Conservation (phyloP, 2,329 filamentous ascomycete genomes). For the Alternaria sp. region DNA sequence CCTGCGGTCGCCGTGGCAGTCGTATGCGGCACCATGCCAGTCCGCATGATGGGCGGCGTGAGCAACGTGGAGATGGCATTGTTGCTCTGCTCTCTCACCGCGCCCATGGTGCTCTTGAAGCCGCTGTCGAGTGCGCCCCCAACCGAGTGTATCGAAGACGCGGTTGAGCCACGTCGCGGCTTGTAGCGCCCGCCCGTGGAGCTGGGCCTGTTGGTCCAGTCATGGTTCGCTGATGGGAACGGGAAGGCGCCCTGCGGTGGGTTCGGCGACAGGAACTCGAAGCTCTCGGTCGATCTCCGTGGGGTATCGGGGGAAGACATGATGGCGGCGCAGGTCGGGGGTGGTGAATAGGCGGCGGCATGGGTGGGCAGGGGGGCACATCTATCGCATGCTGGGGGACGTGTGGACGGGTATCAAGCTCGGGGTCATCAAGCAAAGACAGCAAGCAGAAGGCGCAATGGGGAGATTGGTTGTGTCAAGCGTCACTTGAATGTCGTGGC, state of each 20-base stretch:
- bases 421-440: not conserved
- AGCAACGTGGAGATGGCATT: conserved; percentile 97
- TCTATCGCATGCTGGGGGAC: conserved; percentile 19
- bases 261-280: conserved; percentile 54
- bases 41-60: conserved; percentile 86
- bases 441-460: not conserved
- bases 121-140: conserved; percentile 81
- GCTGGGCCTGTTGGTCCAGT: conserved; percentile 55
- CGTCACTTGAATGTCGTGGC: not conserved
- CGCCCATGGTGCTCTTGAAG: conserved; percentile 62
- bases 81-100: conserved; percentile 76
- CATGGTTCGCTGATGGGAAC: conserved; percentile 66
- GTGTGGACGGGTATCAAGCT: not conserved
- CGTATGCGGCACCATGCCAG: conserved; percentile 81
- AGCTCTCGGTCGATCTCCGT: conserved; percentile 57
- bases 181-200: conserved; percentile 56
- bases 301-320: conserved; percentile 51
- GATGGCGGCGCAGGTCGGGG: conserved; percentile 38
- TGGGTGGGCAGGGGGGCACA: conserved; percentile 28
- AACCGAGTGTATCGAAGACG: conserved; percentile 87
- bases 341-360: conserved; percentile 42
- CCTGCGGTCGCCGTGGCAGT: conserved; percentile 71
- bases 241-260: conserved; percentile 56
- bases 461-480: not conserved
- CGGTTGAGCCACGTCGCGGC: conserved; percentile 77